These are phyloP conservation scores for Parmales sp. DNA, from an alignment of 108 stramenopile species.

Conservation along the genomic window DNA sequence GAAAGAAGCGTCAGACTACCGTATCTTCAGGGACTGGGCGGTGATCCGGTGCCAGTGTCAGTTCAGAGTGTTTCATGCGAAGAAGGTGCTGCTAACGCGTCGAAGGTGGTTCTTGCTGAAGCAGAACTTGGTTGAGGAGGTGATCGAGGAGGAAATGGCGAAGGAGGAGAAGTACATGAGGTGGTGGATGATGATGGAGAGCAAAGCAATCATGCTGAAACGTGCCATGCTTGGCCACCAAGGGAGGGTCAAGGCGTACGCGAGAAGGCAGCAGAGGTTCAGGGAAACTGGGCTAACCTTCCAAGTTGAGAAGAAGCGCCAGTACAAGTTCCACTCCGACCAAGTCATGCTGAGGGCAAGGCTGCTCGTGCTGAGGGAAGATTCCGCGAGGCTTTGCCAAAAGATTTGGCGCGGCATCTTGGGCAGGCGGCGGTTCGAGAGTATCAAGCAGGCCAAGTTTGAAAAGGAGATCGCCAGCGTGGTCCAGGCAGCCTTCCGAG, in stretches of 20 bases:
- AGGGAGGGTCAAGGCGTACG: slow-evolving; percentile 5
- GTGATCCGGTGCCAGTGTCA: background rate
- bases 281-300: background rate
- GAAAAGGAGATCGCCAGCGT: background rate
- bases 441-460: background rate
- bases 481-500: slow-evolving; percentile 7
- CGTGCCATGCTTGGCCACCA: background rate
- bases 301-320: background rate
- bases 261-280: background rate
- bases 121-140: slow-evolving; percentile 3
- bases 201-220: background rate
- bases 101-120: background rate
- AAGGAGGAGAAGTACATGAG: slow-evolving; percentile 2
- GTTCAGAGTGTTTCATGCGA: background rate
- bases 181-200: slow-evolving; percentile 11
- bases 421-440: background rate
- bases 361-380: background rate
- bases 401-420: background rate
- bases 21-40: background rate
- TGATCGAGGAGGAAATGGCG: slow-evolving; percentile 4
- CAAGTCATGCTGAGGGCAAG: background rate
- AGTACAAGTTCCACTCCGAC: background rate
- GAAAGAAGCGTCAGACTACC: background rate
- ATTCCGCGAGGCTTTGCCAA: background rate
- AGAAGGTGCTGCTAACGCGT: background rate